phyloP scores from a whole-genome alignment of 441 rosid species.

The Viola pubescens region DNA sequence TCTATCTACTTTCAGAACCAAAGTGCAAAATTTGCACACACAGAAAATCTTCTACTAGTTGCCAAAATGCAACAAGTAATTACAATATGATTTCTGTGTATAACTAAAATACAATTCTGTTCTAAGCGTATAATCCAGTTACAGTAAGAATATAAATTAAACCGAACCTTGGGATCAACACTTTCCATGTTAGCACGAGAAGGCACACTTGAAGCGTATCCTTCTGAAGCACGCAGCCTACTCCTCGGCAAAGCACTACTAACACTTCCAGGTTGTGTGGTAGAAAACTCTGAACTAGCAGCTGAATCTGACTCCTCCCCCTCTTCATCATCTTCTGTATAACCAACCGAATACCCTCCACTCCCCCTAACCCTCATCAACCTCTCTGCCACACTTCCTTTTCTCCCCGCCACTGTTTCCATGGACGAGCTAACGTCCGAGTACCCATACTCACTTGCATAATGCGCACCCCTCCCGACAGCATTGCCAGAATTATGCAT shows the following conservation, averaged over 20 bases:
- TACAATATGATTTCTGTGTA: too few relatives aligned
- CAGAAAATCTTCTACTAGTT: too few relatives aligned
- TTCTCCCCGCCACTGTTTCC: slow-evolving; percentile 55
- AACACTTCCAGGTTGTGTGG: slow-evolving; percentile 48
- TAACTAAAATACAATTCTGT: too few relatives aligned
- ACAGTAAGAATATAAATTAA: neutral
- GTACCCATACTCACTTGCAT: slow-evolving; percentile 45
- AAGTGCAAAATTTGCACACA: too few relatives aligned
- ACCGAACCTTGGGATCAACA: slow-evolving; percentile 45
- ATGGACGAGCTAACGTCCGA: slow-evolving; percentile 88
- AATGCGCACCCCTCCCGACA: slow-evolving; percentile 24
- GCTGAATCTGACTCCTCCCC: slow-evolving; percentile 76
- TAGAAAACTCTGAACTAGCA: slow-evolving; percentile 77
- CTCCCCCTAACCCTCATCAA: slow-evolving; percentile 29
- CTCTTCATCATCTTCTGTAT: slow-evolving; percentile 54
- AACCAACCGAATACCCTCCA: slow-evolving; percentile 34
- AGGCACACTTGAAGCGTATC: slow-evolving; percentile 51
- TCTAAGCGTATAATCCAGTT: too few relatives aligned
- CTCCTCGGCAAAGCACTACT: slow-evolving; percentile 32
- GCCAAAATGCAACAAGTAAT: too few relatives aligned
- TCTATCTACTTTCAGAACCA: too few relatives aligned
- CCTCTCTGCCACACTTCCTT: slow-evolving; percentile 32
- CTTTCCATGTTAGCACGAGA: slow-evolving; percentile 28
- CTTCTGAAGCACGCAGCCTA: slow-evolving; percentile 32
- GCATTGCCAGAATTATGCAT: slow-evolving; percentile 34